Base-by-base conservation (phyloP, 2,329 filamentous ascomycete genomes). In the Ascochyta koolunga region DNA sequence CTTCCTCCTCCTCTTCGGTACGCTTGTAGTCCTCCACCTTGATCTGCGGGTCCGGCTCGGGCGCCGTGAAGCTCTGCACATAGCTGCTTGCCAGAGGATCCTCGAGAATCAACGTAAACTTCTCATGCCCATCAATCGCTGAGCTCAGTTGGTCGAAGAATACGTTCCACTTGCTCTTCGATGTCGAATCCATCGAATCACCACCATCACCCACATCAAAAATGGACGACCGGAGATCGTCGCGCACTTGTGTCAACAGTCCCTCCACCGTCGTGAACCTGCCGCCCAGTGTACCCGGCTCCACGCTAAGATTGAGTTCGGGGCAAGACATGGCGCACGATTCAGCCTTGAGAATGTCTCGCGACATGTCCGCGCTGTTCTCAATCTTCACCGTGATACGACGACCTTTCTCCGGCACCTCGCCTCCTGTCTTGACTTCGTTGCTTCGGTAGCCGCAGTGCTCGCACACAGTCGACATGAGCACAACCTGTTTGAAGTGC, bases 191-290 rank as follows among this genome's bases (percentile, higher is more conserved):
- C 75, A 97, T 86, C 1, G 91, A 95, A 78, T 99, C 95, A 29
- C 91, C 91, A n/a, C 86, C 87, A 49, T 85, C 86, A 18, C 83
- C 86, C 15, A 84, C 78, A 65, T 96, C 86, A 75, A 96, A 99
- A 59, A 98, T 96, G 70, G 96, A 91, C 42, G 83, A 85, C 71
- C 88, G 89, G 21, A 99, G 83, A 74, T 99, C 93, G 71, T 95
- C 88, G 58, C 93, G 89, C 55, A 99, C 90, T 72, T 99, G 91
- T 0, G 91, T 95, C 49, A 98, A 81, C 18, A 98, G 85, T 57
- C 95, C 95, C 76, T 99, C 95, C 18, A 99, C 88, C 0, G 95
- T 99, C 18, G 95, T 99, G 80, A 99, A 99, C 53, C 95, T 88
- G 16, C 95, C 95, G 56, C 95, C 95, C 16, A 99, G 86, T 0